Evolutionary conservation across 306 rosid species (phyloP), one percentile per base, ranked within the genome.

Genomic region (Pyrus betulifolia): DNA sequence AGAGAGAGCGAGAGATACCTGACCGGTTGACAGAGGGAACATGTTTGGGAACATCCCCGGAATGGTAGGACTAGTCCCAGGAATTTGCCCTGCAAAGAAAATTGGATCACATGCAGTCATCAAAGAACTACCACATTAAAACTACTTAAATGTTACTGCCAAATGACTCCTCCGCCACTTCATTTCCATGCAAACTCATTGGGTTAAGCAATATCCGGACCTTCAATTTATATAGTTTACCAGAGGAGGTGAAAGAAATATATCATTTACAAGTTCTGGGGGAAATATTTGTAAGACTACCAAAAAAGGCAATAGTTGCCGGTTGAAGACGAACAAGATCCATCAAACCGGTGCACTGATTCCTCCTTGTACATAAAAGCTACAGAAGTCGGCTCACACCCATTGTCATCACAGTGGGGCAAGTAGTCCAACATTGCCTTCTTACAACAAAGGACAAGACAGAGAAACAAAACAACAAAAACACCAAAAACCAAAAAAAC

Each of bases 371-470:
- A 88, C 87, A 90, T 90, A 85, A 95, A 90, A 95, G 99, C 99
- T 89, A 95, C 96, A 90, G 99, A 89, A 70, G 96, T 90, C 99
- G 84, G 99, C 97, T 91, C 99, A 95, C 96, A 86, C 92, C 97
- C 97, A 89, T 92, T 90, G 96, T 90, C 97, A 92, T 95, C 98
- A 90, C 96, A 95, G 89, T 91, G 97, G 98, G 98, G 95, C 97
- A 86, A 95, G 96, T 92, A 88, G 93, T 92, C 96, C 97, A 88
- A 92, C 96, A 92, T 95, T 92, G 97, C 92, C 99, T 89, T 95
- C 99, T 95, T 83, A 89, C 92, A 91, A 84, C 89, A 92, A 84
- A 88, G 79, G 87, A 95, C 90, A 88, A 83, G 89, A 95, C 97
- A 95, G 78, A 91, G 93, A 95, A 95, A 92, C 95, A 95, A 92